Evolutionary conservation across 1,139 yeast genomes (phyloP).

Genomic region (Saccharomycopsis crataegensis): DNA sequence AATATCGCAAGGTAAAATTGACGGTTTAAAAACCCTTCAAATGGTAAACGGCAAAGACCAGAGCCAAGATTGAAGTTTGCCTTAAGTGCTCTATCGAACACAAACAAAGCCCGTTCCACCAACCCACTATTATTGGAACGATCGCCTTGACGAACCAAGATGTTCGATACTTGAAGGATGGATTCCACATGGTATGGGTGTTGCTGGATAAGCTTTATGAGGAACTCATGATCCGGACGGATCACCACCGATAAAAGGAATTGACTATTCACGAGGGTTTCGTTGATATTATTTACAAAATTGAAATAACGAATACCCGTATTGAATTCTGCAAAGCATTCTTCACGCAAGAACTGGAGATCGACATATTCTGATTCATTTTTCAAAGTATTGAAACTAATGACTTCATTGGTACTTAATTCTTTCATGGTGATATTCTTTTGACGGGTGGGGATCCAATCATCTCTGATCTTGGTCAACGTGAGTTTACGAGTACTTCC

Average conservation of each 20-base stretch:
- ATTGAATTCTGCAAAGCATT: slow-evolving; percentile 30
- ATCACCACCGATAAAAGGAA: slow-evolving; percentile 62
- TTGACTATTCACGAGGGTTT: slow-evolving; percentile 45
- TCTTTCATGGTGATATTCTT: slow-evolving; percentile 62
- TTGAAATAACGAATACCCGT: slow-evolving; percentile 50
- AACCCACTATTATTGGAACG: slow-evolving; percentile 63
- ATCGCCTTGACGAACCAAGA: slow-evolving; percentile 70
- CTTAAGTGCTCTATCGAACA: slow-evolving; percentile 62
- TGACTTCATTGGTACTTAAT: slow-evolving; percentile 30
- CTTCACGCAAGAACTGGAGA: background rate
- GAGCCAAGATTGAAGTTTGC: slow-evolving; percentile 43
- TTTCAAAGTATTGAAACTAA: background rate
- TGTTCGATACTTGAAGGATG: slow-evolving; percentile 71
- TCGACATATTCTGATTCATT: background rate
- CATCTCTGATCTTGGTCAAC: slow-evolving; percentile 69
- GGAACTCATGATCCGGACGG: slow-evolving; percentile 65
- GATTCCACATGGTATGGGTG: slow-evolving; percentile 75
- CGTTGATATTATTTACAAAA: slow-evolving; percentile 41
- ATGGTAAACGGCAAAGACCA: slow-evolving; percentile 58
- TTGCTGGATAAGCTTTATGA: slow-evolving; percentile 47
- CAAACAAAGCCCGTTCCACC: slow-evolving; percentile 69
- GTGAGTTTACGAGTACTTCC: slow-evolving; percentile 63
- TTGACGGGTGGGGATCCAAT: slow-evolving; percentile 68
- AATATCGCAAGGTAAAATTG: slow-evolving; percentile 70
- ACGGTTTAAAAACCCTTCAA: slow-evolving; percentile 65